Base-by-base conservation (phyloP, 73 alveolate genomes). In the Symbiodinium natans region DNA sequence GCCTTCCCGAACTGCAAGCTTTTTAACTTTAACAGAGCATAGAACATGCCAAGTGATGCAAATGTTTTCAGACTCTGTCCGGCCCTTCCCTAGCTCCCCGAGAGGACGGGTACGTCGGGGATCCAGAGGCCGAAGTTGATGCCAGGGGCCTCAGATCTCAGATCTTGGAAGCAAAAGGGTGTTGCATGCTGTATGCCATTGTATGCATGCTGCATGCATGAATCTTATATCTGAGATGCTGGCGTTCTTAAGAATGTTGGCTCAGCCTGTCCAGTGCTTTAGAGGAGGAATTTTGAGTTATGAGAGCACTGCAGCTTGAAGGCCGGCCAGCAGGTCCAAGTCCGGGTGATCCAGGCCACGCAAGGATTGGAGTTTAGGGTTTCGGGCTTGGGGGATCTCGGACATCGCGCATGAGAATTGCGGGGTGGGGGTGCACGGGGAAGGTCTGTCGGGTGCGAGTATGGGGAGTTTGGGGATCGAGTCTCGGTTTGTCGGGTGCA, bases 121-220 rank as follows among this genome's bases (percentile, higher is more conserved):
- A 89, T 40, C 96, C 96, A 15, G 86, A 86, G 6, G 96, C 96
- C 11, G 96, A 89, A 34, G 96, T 89, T 31, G 96, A 89, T 84
- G 96, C 40, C 34, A 34, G 41, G 13, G 46, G 73, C 29, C 38
- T 25, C 17, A 83, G 42, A 27, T 31, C 23, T 17, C 7, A 15
- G 31, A 9, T 33, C 41, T 38, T 11, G 3, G 85, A 10, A 43
- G 3, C 41, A 31, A 11, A 31, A 29, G 46, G 25, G 34, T 10
- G 46, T 7, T 7, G 13, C 40, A 13, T 80, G 5, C 8, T 15
- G 52, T 33, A 75, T 75, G 86, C 9, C 86, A 31, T 29, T 8
- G 5, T 7, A 4, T 75, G 86, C 21, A 29, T 15, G 86, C 5
- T 27, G 46, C 29, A 4, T 10, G 9, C 33, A 10, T 63, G 5